phyloP scores from a whole-genome alignment of 495 filamentous ascomycete species.

The Penicillium subrubescens region DNA sequence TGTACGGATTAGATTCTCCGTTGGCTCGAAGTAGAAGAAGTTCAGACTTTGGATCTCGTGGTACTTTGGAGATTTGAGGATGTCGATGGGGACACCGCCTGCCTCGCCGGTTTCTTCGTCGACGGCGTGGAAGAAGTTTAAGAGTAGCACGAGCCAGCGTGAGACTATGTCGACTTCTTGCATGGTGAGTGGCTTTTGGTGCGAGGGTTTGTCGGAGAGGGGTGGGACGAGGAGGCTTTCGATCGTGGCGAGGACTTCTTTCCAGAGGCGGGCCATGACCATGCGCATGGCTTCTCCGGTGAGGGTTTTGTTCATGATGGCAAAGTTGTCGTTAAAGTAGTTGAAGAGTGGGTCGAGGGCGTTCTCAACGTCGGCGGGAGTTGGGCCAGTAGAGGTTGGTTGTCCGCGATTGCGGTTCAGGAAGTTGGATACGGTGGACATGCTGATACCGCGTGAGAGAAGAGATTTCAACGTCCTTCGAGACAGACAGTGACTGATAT shows the following conservation, averaged over 20 bases:
- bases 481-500: conserved; percentile 89
- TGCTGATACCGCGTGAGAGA: conserved; percentile 69
- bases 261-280: conserved; percentile 98
- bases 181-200: conserved; percentile 81
- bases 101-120: conserved; percentile 86
- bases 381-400: conserved; percentile 59
- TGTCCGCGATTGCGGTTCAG: conserved; percentile 64
- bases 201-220: conserved; percentile 90
- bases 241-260: conserved; percentile 90
- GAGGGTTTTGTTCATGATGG: conserved; percentile 95
- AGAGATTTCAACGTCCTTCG: conserved; percentile 74
- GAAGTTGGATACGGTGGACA: conserved; percentile 78
- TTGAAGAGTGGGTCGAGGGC: conserved; percentile 87
- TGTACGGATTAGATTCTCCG: conserved; percentile 87
- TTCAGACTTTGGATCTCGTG: conserved; percentile 93
- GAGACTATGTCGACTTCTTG: conserved; percentile 95
- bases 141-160: conserved; percentile 89
- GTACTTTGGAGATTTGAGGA: conserved; percentile 95
- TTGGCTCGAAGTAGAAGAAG: conserved; percentile 97
- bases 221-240: conserved; percentile 91
- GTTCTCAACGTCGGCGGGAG: conserved; percentile 72
- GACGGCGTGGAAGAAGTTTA: conserved; percentile 91
- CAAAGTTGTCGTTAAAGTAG: conserved; percentile 99
- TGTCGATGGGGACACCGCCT: conserved; percentile 83
- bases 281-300: conserved; percentile 92